These are phyloP conservation scores for Arabis alpina DNA, from an alignment of 345 rosid genomes.

Conservation along the genomic window DNA sequence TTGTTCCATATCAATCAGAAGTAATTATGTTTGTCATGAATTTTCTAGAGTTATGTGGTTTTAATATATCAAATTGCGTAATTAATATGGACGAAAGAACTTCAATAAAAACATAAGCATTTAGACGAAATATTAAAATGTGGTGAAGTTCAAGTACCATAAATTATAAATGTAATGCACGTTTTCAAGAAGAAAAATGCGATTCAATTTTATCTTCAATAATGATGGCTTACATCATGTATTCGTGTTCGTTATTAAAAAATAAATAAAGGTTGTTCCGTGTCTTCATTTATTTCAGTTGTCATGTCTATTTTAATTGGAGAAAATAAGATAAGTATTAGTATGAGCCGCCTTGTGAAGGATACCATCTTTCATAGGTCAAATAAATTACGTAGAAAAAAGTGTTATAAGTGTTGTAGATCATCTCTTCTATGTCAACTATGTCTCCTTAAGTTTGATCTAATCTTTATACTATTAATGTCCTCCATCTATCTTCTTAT, in stretches of 20 bases:
- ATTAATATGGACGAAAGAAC: not conserved
- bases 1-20: slow-evolving; percentile 20
- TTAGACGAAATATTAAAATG: not conserved
- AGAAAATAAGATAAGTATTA: not conserved
- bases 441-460: slow-evolving; percentile 30
- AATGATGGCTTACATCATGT: not conserved
- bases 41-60: no score
- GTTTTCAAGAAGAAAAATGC: not conserved
- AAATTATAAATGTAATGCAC: no score
- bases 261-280: not conserved
- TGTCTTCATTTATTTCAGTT: slow-evolving; percentile 6
- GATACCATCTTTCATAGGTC: slow-evolving; percentile 31
- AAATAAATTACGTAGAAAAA: not conserved
- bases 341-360: slow-evolving; percentile 33
- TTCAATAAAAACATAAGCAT: not conserved
- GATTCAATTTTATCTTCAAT: not conserved
- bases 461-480: not conserved
- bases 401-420: slow-evolving; percentile 6
- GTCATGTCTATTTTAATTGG: slow-evolving; percentile 1
- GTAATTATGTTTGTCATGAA: not conserved
- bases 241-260: not conserved
- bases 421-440: slow-evolving; percentile 42
- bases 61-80: not conserved
- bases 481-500: no score
- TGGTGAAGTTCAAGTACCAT: not conserved